A percentile compares a stretch with the other conserved stretches of the same genome.
Evolutionary conservation across 192 early-diverging fungal species (phyloP).

Genomic region (Phycomyces blakesleeanus): DNA sequence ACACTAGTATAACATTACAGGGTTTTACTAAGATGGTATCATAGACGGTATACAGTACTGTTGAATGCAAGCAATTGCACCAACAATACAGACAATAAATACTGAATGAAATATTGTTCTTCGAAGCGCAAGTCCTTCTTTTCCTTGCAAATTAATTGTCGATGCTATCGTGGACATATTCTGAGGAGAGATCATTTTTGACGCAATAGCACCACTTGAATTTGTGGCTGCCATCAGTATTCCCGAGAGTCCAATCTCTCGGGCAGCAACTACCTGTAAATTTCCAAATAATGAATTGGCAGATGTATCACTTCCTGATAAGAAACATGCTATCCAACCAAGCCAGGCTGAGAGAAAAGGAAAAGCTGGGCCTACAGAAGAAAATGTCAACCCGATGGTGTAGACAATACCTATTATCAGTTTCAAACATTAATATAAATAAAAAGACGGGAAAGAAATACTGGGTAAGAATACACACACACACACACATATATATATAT

Average conservation of each 20-base stretch:
- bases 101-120: conserved; percentile 34
- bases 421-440: too few species aligned
- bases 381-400: conserved; percentile 31
- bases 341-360: conserved; percentile 39
- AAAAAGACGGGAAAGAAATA: too few species aligned
- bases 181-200: conserved; percentile 40
- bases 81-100: conserved; percentile 25
- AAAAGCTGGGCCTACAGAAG: conserved; percentile 36
- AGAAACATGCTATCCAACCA: conserved; percentile 38
- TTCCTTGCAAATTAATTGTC: conserved; percentile 35
- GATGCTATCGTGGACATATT: conserved; percentile 36
- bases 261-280: conserved; percentile 37
- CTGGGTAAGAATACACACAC: too few species aligned
- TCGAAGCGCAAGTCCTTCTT: conserved; percentile 33
- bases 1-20: too few species aligned
- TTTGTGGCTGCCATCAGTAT: conserved; percentile 39
- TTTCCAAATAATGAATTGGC: conserved; percentile 39
- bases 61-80: conserved; percentile 28
- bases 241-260: conserved; percentile 32
- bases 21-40: conserved; percentile 8
- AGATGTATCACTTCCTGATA: conserved; percentile 39
- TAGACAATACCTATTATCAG: conserved; percentile 21
- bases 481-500: too few species aligned
- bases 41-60: conserved; percentile 29
- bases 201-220: conserved; percentile 28